Evolutionary conservation across 2,329 filamentous ascomycete genomes (phyloP).

Genomic region (Aspergillus brunneoviolaceus): DNA sequence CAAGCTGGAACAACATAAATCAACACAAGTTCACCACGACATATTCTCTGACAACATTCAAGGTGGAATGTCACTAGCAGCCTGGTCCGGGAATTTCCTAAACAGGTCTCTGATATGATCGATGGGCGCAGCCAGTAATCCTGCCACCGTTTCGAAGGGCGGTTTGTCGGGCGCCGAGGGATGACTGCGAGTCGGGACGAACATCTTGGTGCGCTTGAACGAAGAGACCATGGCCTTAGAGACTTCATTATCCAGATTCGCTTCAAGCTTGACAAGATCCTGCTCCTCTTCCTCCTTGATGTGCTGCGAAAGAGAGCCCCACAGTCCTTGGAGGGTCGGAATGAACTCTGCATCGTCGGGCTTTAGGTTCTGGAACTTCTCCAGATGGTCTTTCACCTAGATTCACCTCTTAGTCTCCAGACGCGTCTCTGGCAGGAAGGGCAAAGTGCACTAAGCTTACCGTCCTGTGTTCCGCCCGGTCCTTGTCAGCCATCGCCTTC

Average conservation of each 20-base stretch:
- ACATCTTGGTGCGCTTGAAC: constrained; percentile 53
- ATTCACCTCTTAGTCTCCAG: background rate
- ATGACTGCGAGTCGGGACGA: constrained; percentile 54
- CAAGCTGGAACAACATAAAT: background rate
- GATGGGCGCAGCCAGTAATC: constrained; percentile 56
- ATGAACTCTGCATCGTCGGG: constrained; percentile 41
- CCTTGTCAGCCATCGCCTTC: constrained; percentile 46
- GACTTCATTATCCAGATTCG: constrained; percentile 34
- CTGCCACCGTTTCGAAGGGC: constrained; percentile 56
- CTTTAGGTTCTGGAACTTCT: constrained; percentile 49
- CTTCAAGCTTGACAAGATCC: constrained; percentile 51
- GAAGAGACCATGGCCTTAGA: constrained; percentile 40
- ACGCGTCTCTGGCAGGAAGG: background rate
- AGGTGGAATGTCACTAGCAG: background rate
- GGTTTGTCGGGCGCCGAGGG: constrained; percentile 51
- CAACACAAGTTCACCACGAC: background rate
- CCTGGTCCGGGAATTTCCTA: constrained; percentile 2
- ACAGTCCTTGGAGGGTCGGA: constrained; percentile 43
- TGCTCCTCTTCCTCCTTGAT: constrained; percentile 52
- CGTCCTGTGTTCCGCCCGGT: constrained; percentile 46
- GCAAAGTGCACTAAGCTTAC: constrained; percentile 1
- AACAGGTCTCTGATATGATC: constrained; percentile 56
- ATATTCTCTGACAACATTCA: background rate
- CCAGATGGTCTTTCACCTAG: constrained; percentile 52
- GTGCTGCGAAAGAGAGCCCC: constrained; percentile 44